Conservation (phyloP, 228 moss, liverwort and hornwort genomes). For the Sphagnum magellanicum region DNA sequence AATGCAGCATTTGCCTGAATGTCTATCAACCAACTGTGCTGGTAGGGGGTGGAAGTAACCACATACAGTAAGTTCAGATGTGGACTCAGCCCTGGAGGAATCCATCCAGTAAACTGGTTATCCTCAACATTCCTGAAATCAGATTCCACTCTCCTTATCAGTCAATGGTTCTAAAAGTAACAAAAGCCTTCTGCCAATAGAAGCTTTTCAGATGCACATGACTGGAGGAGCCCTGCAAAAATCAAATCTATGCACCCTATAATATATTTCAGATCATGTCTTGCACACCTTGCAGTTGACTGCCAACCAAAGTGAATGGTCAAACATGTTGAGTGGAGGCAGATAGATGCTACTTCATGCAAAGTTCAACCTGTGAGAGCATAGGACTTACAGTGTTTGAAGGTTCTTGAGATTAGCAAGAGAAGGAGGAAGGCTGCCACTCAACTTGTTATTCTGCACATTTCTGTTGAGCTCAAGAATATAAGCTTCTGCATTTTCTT, state of each 20-base stretch:
- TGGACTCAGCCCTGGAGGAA: slow-evolving; percentile 34
- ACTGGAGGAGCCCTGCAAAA: neutral
- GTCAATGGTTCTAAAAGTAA: neutral
- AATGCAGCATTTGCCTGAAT: too few species aligned
- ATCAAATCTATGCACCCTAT: neutral
- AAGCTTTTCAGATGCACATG: too few species aligned
- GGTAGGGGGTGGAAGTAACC: too few species aligned
- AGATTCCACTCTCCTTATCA: neutral
- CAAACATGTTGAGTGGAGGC: neutral
- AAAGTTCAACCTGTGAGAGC: neutral
- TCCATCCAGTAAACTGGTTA: slow-evolving; percentile 45
- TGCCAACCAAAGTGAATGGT: neutral
- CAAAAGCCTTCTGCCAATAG: too few species aligned
- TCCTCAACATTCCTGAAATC: slow-evolving; percentile 39
- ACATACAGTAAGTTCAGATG: slow-evolving; percentile 26
- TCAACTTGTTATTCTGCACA: slow-evolving; percentile 43
- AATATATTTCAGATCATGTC: neutral
- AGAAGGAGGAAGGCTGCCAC: slow-evolving; percentile 34
- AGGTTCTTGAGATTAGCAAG: slow-evolving; percentile 42
- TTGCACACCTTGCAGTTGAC: neutral
- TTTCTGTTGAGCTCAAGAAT: slow-evolving; percentile 15
- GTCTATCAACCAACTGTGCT: too few species aligned
- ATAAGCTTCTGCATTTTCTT: too few species aligned
- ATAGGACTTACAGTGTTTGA: slow-evolving; percentile 30
- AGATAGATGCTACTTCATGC: neutral